A percentile compares a stretch with the other conserved stretches of the same genome.
Conservation (phyloP, 169 alveolate species). For the Plasmodium adleri region DNA sequence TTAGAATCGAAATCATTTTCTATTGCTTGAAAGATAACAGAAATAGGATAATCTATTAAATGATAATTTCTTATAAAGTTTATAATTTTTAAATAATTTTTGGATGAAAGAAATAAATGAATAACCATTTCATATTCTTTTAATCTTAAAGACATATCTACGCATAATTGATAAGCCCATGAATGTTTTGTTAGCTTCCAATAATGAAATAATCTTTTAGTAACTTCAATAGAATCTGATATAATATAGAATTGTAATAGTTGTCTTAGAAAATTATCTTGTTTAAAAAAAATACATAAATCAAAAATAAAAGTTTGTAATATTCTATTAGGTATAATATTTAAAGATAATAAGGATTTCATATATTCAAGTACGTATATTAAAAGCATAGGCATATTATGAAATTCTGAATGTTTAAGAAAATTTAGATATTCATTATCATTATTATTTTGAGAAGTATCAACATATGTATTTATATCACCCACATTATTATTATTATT, state of each 20-base stretch:
- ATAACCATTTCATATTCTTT: constrained; percentile 67
- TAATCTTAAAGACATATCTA: constrained; percentile 67
- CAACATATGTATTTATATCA: background rate
- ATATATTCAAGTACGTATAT: constrained; percentile 60
- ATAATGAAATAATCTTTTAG: constrained; percentile 57
- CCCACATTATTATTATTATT: background rate
- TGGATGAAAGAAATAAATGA: constrained; percentile 44
- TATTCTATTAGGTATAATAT: constrained; percentile 61
- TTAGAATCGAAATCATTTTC: constrained; percentile 72
- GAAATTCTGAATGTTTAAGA: constrained; percentile 38
- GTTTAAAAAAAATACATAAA: constrained; percentile 55
- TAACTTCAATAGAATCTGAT: constrained; percentile 68
- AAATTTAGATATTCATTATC: constrained; percentile 5
- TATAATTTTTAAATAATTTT: constrained; percentile 34
- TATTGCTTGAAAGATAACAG: constrained; percentile 66
- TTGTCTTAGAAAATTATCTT: constrained; percentile 60
- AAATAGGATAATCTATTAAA: constrained; percentile 49
- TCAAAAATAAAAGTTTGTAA: constrained; percentile 68
- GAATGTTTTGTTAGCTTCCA: constrained; percentile 51
- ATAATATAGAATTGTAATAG: constrained; percentile 54
- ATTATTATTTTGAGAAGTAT: background rate
- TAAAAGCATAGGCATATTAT: constrained; percentile 31
- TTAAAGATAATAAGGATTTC: constrained; percentile 52
- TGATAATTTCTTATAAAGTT: constrained; percentile 47
- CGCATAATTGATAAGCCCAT: constrained; percentile 63